phyloP scores from a whole-genome alignment of 176 grass and related monocot species.

The Oryza officinalis region DNA sequence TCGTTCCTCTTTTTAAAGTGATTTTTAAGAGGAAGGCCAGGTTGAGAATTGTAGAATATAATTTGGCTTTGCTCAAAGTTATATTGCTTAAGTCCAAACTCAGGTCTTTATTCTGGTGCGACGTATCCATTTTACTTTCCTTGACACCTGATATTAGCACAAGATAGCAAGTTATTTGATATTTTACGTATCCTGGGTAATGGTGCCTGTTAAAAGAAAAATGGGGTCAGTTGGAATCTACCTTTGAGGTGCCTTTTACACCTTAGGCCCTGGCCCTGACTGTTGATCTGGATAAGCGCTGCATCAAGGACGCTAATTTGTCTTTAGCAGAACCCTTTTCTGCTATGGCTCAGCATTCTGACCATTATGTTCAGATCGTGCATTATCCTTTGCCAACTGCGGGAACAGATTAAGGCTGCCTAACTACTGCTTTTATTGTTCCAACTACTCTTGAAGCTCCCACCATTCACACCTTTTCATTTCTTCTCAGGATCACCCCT shows the following conservation, averaged over 20 bases:
- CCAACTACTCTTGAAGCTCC: constrained; percentile 35
- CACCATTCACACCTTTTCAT: constrained; percentile 27
- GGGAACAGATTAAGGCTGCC: constrained; percentile 32
- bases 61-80: constrained; percentile 25
- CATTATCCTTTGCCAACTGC: constrained; percentile 24
- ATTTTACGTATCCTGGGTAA: constrained; percentile 15
- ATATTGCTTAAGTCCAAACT: constrained; percentile 16
- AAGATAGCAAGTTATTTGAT: not conserved
- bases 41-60: not conserved
- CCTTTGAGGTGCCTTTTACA: not conserved
- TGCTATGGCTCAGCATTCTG: constrained; percentile 2
- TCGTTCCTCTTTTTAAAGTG: not conserved
- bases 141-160: not conserved
- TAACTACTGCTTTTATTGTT: constrained; percentile 47
- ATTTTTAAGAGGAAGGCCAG: constrained; percentile 18
- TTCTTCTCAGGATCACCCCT: constrained; percentile 18
- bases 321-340: constrained; percentile 31
- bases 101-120: not conserved
- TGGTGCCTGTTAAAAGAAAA: not conserved
- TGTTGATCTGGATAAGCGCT: constrained; percentile 16
- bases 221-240: not conserved
- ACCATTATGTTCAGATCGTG: constrained; percentile 17
- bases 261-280: constrained; percentile 3
- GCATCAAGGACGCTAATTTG: constrained; percentile 26
- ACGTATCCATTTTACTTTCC: constrained; percentile 19